Evolutionary conservation across 1,284 basidiomycete genomes (phyloP), one percentile per base, ranked within the genome.

Genomic region (Amylostereum chailletii): DNA sequence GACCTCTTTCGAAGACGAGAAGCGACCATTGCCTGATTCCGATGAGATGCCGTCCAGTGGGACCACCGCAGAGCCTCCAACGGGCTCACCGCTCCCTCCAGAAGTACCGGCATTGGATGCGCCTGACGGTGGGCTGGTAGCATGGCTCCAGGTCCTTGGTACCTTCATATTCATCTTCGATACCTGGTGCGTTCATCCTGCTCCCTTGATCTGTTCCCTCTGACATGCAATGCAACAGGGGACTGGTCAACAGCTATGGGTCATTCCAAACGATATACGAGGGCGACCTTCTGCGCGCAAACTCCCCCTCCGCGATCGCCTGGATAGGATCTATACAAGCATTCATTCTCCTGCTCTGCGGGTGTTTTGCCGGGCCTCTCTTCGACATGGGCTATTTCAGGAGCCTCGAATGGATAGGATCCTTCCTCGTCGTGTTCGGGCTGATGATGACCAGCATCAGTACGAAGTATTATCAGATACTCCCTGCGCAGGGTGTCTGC

Each of bases 201-300:
- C 32, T 6, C 10, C 10, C 27, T n/a, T 27, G 7, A 4, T 30
- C 5, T 30, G 7, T 7, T 31, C 42, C 30, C 7, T 43, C 6
- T 27, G n/a, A 7, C 6, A 31, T 7, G 7, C 19, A 19, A 19
- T 43, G 6, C 30, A 4, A 7, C 11, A 43, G 42, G 42, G 42
- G 42, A 27, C 29, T 43, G 4, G 42, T 43, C 5, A 43, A 43
- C 42, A 43, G 27, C 30, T 43, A 43, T n/a, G 42, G 42, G 7
- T 26, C 42, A 9, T 43, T 43, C 42, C 42, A 43, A 43, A 43
- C n/a, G 42, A 43, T 43, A 11, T 43, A 43, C 42, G 42, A 43
- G 27, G 8, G 7, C 8, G 42, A 43, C 42, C 29, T 29, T 27
- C 42, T 43, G 19, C 19, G 19, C 42, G 9, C 19, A 10, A 43